Percentiles rank a stretch among this genome's conserved stretches.
These are phyloP conservation scores for Stagonosporopsis tanaceti DNA, from an alignment of 2,329 filamentous ascomycete genomes.

Conservation along the genomic window DNA sequence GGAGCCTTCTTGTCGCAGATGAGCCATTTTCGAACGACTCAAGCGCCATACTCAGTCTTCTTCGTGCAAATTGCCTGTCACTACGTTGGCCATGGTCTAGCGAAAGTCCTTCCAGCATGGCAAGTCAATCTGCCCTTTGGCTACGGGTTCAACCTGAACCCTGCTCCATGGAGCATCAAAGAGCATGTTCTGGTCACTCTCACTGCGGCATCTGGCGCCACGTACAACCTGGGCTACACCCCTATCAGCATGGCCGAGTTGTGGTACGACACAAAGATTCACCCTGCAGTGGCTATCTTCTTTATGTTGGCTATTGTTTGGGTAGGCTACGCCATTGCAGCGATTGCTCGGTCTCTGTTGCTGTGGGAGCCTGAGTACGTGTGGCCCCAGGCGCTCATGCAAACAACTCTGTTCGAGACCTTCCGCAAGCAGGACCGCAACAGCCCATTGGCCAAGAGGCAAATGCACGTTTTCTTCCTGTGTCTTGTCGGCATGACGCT, in stretches of 20 bases:
- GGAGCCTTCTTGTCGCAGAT: constrained; percentile 67
- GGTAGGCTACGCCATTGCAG: constrained; percentile 67
- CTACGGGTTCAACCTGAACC: constrained; percentile 63
- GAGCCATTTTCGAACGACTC: constrained; percentile 65
- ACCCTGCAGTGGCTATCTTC: constrained; percentile 63
- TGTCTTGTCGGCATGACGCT: constrained; percentile 61
- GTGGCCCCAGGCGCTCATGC: constrained; percentile 61
- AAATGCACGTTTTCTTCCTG: constrained; percentile 66
- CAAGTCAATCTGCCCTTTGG: constrained; percentile 57
- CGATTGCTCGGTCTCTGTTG: constrained; percentile 64
- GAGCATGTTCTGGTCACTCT: constrained; percentile 66
- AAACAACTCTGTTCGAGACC: constrained; percentile 67
- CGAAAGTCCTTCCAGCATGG: constrained; percentile 59
- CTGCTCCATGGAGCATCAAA: constrained; percentile 65
- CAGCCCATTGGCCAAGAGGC: constrained; percentile 60
- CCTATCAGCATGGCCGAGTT: constrained; percentile 64
- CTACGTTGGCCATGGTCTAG: constrained; percentile 63
- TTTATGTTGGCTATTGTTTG: constrained; percentile 69
- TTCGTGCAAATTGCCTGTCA: constrained; percentile 68
- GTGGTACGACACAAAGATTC: constrained; percentile 63
- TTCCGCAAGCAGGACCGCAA: constrained; percentile 61
- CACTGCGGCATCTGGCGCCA: constrained; percentile 45
- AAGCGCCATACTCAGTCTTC: constrained; percentile 66
- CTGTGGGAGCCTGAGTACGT: constrained; percentile 66
- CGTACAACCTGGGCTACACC: constrained; percentile 49